A percentile compares a stretch with the other conserved stretches of the same genome.
phyloP scores from a whole-genome alignment of 2,329 filamentous ascomycete genomes.

The Ophiostoma ips region DNA sequence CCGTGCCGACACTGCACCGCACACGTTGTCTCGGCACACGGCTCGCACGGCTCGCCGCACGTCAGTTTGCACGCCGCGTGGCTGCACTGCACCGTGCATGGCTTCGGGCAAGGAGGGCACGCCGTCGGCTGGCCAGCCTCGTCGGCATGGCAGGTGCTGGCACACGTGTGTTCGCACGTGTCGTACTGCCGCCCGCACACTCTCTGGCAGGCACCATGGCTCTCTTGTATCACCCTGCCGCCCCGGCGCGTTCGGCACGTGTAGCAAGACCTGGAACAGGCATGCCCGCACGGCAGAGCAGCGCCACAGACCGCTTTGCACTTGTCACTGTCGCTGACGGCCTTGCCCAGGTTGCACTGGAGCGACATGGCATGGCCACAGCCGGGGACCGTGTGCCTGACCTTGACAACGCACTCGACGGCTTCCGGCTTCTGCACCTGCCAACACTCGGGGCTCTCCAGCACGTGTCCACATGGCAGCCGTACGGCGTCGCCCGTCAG shows the following conservation, averaged over 20 bases:
- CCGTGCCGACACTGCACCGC: constrained; percentile 40
- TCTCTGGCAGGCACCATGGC: constrained; percentile 35
- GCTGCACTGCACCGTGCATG: constrained; percentile 40
- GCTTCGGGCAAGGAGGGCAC: constrained; percentile 25
- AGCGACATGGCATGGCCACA: constrained; percentile 41
- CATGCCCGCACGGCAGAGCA: constrained; percentile 42
- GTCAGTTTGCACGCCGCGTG: constrained; percentile 30
- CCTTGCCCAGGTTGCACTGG: constrained; percentile 32
- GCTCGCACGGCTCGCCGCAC: constrained; percentile 47
- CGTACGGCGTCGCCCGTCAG: constrained; percentile 20
- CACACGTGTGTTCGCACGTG: constrained; percentile 44
- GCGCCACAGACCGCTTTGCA: constrained; percentile 36
- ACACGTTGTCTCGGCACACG: constrained; percentile 43
- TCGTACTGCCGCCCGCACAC: constrained; percentile 35
- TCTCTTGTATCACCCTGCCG: constrained; percentile 15
- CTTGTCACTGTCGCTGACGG: constrained; percentile 24
- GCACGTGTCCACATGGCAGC: constrained; percentile 32
- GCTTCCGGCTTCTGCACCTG: constrained; percentile 27
- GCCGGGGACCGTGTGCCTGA: constrained; percentile 34
- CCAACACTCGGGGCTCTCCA: constrained; percentile 23
- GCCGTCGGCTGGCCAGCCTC: constrained; percentile 23
- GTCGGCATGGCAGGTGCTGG: constrained; percentile 35
- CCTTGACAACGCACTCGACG: constrained; percentile 33
- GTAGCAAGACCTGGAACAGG: constrained; percentile 35
- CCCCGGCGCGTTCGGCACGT: constrained; percentile 29